Percentiles rank a stretch among this genome's conserved stretches.
Evolutionary conservation across 495 filamentous ascomycete species (phyloP).

Genomic region (Aspergillus bridgeri): DNA sequence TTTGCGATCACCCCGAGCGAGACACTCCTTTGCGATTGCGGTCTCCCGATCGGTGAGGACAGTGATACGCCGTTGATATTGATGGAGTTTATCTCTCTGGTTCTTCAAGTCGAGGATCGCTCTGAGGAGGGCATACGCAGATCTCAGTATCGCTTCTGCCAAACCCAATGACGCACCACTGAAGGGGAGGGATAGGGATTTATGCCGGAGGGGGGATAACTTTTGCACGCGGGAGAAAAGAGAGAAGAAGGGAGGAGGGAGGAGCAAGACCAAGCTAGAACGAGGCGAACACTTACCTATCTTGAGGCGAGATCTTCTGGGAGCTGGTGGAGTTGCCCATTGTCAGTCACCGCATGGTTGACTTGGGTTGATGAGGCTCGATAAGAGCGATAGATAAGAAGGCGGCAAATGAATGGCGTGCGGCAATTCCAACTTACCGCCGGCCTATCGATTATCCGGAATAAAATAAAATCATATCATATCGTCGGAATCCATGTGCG

Average conservation of each 20-base stretch:
- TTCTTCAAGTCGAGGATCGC: constrained; percentile 96
- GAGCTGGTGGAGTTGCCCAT: constrained; percentile 68
- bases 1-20: constrained; percentile 68
- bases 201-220: not conserved
- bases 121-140: constrained; percentile 33
- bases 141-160: not conserved
- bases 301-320: constrained; percentile 68
- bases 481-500: not conserved
- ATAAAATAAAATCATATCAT: not conserved
- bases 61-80: constrained; percentile 86
- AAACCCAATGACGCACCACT: not conserved
- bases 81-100: constrained; percentile 93
- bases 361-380: constrained; percentile 4
- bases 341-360: constrained; percentile 36
- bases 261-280: not conserved
- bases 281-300: constrained; percentile 47
- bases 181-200: constrained; percentile 11
- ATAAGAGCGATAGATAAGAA: not conserved
- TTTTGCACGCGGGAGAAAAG: not conserved
- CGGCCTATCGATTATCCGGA: constrained; percentile 23
- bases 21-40: constrained; percentile 74
- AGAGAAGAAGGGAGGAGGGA: not conserved
- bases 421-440: not conserved
- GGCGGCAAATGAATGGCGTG: not conserved
- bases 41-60: constrained; percentile 80